Evolutionary conservation across 164 flowering plant species (phyloP).

Genomic region (Aristolochia californica): DNA sequence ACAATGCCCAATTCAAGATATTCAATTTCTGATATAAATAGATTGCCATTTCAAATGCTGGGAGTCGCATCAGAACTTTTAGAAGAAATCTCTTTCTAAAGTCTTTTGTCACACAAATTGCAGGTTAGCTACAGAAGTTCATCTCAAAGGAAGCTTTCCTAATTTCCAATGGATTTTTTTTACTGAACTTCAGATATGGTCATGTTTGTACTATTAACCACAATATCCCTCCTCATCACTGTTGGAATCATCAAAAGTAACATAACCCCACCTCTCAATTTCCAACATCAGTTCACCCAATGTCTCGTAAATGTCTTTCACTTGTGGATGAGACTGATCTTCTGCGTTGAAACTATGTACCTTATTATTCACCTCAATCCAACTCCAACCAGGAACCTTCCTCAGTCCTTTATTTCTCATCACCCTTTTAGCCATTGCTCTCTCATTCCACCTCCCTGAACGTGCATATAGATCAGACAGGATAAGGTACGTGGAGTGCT

Average conservation of each 20-base stretch:
- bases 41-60: too few species aligned
- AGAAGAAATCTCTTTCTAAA: too few species aligned
- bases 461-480: slow-evolving; percentile 60
- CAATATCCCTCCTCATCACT: neutral
- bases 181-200: too few species aligned
- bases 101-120: too few species aligned
- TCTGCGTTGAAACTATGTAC: slow-evolving; percentile 71
- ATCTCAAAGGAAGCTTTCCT: too few species aligned
- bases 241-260: slow-evolving; percentile 14
- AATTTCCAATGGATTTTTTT: too few species aligned
- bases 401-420: slow-evolving; percentile 72
- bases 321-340: slow-evolving; percentile 46
- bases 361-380: slow-evolving; percentile 59
- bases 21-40: too few species aligned
- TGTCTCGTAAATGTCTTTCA: slow-evolving; percentile 32
- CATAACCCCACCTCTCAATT: slow-evolving; percentile 24
- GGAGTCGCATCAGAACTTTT: too few species aligned
- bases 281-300: slow-evolving; percentile 35
- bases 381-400: slow-evolving; percentile 91
- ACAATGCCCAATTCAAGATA: too few species aligned
- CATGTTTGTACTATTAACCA: too few species aligned
- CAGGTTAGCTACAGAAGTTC: too few species aligned
- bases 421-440: slow-evolving; percentile 49
- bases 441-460: slow-evolving; percentile 60
- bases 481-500: slow-evolving; percentile 78